Base-by-base conservation (phyloP, 2,329 filamentous ascomycete species). In the Ophiostoma himal-ulmi region DNA sequence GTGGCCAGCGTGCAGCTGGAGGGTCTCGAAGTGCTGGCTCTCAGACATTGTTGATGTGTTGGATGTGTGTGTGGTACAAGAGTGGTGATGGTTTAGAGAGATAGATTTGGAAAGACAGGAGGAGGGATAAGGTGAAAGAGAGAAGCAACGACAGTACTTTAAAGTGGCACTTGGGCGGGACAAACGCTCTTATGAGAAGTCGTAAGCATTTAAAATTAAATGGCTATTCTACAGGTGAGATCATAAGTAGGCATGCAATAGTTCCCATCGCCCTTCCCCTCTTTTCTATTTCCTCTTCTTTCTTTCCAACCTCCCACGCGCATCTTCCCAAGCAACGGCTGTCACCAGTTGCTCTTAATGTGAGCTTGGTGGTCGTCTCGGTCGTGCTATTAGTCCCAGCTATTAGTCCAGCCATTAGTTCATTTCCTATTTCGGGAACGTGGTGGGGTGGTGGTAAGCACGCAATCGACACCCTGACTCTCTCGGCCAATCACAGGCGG, bases 1-100 rank as follows among this genome's bases (percentile, higher is more conserved):
- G 75, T 96, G 92, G 73, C 92, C 92, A 78, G 91, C 92, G 79
- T 95, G 92, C 75, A 95, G 86, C 83, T 94, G 92, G 74, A 94
- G 85, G 72, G 92, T 95, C 83, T 94, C 92, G 76, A 95, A 95
- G 79, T 89, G 86, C 75, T 83, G 76, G 71, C 69, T 67, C 11
- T 85, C 82, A 57, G 82, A 77, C 82, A 83, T 83, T 73, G 72
- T 75, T 74, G 69, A 48, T 36, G 64, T 13, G 67, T 41, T 75
- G 74, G 69, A 48, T 36, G 64, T 13, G 67, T 41, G 52, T 17
- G 64, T 64, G 4, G 22, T 14, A 13, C n/a, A 57, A 26, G 26
- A n/a, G 52, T 34, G 36, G n/a, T 67, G 48, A 57, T 20, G 34
- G 34, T 30, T 30, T 30, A 30, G 6, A 20, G 57, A 34, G 4